Base-by-base conservation (phyloP, 371 early-diverging fungal species). In the Aphelidium insulamus region DNA sequence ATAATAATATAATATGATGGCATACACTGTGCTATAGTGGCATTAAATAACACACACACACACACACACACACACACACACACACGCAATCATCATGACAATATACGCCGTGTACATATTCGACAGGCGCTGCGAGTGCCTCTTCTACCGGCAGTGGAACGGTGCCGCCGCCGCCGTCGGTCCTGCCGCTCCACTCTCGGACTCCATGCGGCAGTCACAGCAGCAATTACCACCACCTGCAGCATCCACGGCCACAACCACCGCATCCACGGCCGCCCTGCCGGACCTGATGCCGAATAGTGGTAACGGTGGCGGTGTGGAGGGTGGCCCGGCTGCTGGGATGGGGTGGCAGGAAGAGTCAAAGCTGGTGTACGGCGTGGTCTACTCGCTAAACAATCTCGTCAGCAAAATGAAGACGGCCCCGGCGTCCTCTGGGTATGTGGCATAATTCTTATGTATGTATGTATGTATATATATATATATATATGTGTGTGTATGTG, bases 331-430 rank as follows among this genome's bases (percentile, higher is more conserved):
- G 2, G 21, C 12, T 15, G 18, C 39, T 11, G 37, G 36, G 21
- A 16, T 40, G 52, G 34, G 59, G 62, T 22, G 65, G 62, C 39
- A 75, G 37, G 88, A 90, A 47, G 82, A 83, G 38, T 72, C 83
- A 2, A 90, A 90, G 47, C 62, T 90, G 12, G 84, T 90, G 8
- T 90, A 86, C 47, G 91, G 91, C 39, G 81, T 82, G 20, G 69
- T 84, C 3, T 75, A 65, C 32, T 84, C 85, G 17, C 60, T 84
- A 30, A 59, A 79, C 36, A 90, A 88, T 46, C 65, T 90, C 29
- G 76, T 81, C 25, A 66, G 59, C 35, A 85, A 85, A 46, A 57
- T 88, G 10, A 52, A n/a, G n/a, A n/a, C n/a, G n/a, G n/a, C n/a
- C n/a, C n/a, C n/a, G n/a, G n/a, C n/a, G n/a, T n/a, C n/a, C n/a